phyloP scores from a whole-genome alignment of 169 alveolate species.

The Plasmodium berghei region DNA sequence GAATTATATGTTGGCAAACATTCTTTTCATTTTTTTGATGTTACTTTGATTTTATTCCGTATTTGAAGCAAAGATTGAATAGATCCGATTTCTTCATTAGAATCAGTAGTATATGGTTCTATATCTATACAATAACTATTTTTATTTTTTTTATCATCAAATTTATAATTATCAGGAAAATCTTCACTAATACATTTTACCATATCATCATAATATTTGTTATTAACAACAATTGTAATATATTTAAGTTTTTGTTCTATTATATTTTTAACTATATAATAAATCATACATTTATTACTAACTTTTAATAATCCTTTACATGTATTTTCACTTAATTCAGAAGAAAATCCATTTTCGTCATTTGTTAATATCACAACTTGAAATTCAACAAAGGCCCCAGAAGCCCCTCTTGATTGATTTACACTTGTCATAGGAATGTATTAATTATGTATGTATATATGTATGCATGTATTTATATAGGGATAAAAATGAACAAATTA shows the following conservation, averaged over 20 bases:
- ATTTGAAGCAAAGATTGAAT: slow-evolving; percentile 53
- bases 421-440: background rate
- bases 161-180: slow-evolving; percentile 45
- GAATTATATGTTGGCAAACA: background rate
- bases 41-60: slow-evolving; percentile 38
- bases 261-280: slow-evolving; percentile 38
- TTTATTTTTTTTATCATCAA: slow-evolving; percentile 52
- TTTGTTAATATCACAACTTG: slow-evolving; percentile 57
- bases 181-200: slow-evolving; percentile 31
- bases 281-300: slow-evolving; percentile 50
- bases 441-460: background rate
- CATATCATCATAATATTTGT: slow-evolving; percentile 61
- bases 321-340: slow-evolving; percentile 49
- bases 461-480: background rate
- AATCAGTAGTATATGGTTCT: slow-evolving; percentile 29
- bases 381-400: slow-evolving; percentile 53
- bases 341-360: slow-evolving; percentile 54
- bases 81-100: slow-evolving; percentile 56
- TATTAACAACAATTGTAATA: slow-evolving; percentile 50
- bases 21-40: background rate
- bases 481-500: background rate
- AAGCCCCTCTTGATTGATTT: slow-evolving; percentile 25
- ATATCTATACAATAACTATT: slow-evolving; percentile 55
- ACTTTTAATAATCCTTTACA: slow-evolving; percentile 62
- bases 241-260: slow-evolving; percentile 60